Evolutionary conservation across 305 asterid genomes (phyloP).

Genomic region (Plantago coronopus): DNA sequence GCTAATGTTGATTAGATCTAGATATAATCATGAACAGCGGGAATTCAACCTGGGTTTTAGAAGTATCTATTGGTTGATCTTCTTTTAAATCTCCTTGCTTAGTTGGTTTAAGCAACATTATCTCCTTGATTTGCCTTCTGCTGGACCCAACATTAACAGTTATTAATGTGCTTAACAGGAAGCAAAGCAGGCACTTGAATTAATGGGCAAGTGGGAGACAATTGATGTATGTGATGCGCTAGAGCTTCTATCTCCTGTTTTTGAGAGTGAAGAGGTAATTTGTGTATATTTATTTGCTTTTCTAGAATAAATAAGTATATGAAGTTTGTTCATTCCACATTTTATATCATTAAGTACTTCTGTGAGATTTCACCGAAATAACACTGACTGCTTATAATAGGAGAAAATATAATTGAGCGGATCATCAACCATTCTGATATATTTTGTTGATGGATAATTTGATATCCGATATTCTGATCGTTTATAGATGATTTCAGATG

Average conservation of each 20-base stretch:
- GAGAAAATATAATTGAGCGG: background rate
- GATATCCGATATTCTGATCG: constrained; percentile 7
- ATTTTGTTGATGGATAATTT: constrained; percentile 1
- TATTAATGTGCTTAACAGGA: constrained; percentile 52
- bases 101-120: constrained; percentile 2
- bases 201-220: constrained; percentile 96
- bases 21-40: too few species aligned
- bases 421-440: too few species aligned
- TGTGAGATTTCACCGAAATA: background rate
- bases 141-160: constrained; percentile 13
- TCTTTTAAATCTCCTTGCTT: constrained; percentile 4
- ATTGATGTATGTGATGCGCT: constrained; percentile 96
- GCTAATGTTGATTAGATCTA: too few species aligned
- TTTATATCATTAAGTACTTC: background rate
- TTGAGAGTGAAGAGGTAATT: constrained; percentile 97
- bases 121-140: constrained; percentile 8
- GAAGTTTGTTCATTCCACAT: constrained; percentile 24
- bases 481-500: constrained; percentile 1
- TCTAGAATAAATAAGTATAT: constrained; percentile 15
- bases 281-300: constrained; percentile 16
- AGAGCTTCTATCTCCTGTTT: constrained; percentile 94
- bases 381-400: constrained; percentile 2
- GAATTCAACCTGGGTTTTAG: too few species aligned
- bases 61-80: background rate
- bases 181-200: constrained; percentile 95